Percentiles rank a stretch among this genome's conserved stretches.
Conservation (phyloP, 306 rosid genomes). For the Malus sieversii region DNA sequence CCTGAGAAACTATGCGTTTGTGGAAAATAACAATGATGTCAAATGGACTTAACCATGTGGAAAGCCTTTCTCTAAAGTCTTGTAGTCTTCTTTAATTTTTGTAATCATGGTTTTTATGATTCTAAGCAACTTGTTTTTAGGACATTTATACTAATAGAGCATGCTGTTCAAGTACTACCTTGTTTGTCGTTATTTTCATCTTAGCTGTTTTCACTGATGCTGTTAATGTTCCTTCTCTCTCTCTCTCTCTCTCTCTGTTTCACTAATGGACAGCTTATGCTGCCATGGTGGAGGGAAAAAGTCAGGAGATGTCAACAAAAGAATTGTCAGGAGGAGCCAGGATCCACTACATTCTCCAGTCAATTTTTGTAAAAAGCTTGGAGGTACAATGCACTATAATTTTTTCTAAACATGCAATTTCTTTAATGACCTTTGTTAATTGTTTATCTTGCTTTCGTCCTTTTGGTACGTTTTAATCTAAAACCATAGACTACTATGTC, state of each 20-base stretch:
- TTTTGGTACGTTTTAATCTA: background rate
- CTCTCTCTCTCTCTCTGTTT: background rate
- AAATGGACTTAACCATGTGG: background rate
- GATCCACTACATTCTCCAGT: slow-evolving; percentile 39
- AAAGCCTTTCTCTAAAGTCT: background rate
- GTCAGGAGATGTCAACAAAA: slow-evolving; percentile 24
- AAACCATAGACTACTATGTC: background rate
- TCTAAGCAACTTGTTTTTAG: background rate
- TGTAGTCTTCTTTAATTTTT: background rate
- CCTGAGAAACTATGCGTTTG: background rate
- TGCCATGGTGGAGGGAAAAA: slow-evolving; percentile 37
- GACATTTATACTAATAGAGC: background rate
- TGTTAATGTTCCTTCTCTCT: background rate
- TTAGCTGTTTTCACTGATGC: background rate
- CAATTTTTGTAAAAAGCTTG: slow-evolving; percentile 42
- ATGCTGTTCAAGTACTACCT: background rate
- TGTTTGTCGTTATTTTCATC: background rate
- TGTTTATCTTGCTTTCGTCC: background rate
- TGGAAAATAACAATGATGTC: background rate
- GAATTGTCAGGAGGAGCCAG: slow-evolving; percentile 42
- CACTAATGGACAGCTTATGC: slow-evolving; percentile 24
- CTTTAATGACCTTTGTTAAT: background rate
- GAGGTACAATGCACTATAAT: slow-evolving; percentile 23
- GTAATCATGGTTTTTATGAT: background rate
- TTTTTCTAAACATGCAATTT: background rate